Evolutionary conservation across 1,284 basidiomycete species (phyloP).

Genomic region (Melampsora americana): DNA sequence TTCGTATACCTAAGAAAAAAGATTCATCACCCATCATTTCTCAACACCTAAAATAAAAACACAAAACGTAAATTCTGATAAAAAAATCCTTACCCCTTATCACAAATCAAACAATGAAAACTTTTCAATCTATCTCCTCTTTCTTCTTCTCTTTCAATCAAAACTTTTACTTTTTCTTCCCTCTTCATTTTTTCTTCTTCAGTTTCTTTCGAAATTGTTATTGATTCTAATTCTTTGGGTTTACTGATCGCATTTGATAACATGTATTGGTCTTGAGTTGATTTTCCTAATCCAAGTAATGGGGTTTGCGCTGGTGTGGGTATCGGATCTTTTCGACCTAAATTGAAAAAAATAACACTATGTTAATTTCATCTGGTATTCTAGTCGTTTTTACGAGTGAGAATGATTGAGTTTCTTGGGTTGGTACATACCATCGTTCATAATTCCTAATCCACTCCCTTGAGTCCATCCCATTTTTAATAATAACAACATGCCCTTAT

Average conservation of each 20-base stretch:
- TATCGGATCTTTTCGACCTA: constrained; percentile 42
- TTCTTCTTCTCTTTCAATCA: constrained; percentile 35
- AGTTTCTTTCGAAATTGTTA: constrained; percentile 33
- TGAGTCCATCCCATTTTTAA: constrained; percentile 43
- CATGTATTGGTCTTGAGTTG: constrained; percentile 43
- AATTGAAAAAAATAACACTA: constrained; percentile 7
- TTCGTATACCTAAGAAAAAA: constrained; percentile 33
- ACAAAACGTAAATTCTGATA: no score
- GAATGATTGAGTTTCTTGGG: neutral
- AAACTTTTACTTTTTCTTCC: constrained; percentile 40
- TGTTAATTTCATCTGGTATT: constrained; percentile 2
- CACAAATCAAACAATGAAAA: constrained; percentile 41
- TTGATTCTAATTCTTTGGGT: constrained; percentile 43
- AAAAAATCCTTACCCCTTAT: constrained; percentile 30
- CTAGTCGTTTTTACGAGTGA: neutral
- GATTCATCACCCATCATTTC: neutral
- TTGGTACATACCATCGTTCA: constrained; percentile 13
- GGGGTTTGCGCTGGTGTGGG: constrained; percentile 42
- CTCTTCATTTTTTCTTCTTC: constrained; percentile 23
- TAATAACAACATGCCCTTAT: constrained; percentile 43
- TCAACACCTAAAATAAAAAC: neutral
- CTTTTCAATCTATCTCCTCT: constrained; percentile 38
- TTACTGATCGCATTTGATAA: constrained; percentile 28
- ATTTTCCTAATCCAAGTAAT: constrained; percentile 39
- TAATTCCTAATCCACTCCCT: constrained; percentile 35